Percentiles rank a stretch among this genome's conserved stretches.
These are phyloP conservation scores for Gyrodon lividus DNA, from an alignment of 768 basidiomycete species.

Conservation along the genomic window DNA sequence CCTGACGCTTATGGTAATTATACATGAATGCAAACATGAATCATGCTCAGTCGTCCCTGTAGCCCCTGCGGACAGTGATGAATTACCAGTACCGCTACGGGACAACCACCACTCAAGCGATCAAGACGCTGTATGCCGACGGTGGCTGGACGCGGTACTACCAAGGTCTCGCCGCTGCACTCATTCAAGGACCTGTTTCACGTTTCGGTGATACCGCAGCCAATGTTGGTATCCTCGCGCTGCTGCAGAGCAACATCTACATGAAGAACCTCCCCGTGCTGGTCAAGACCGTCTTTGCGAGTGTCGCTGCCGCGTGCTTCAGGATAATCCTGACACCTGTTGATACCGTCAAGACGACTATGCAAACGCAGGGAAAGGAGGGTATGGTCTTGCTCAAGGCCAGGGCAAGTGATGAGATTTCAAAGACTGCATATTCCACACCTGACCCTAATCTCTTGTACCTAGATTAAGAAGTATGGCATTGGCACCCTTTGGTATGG, in stretches of 20 bases:
- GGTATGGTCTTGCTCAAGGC: constrained; percentile 66
- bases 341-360: constrained; percentile 92
- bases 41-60: neutral
- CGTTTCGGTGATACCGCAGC: constrained; percentile 96
- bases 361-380: constrained; percentile 83
- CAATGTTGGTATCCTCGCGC: constrained; percentile 86
- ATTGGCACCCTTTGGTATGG: constrained; percentile 85
- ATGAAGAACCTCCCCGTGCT: constrained; percentile 60
- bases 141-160: constrained; percentile 87
- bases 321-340: constrained; percentile 91
- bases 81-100: constrained; percentile 95
- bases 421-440: neutral
- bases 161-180: constrained; percentile 81
- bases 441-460: neutral
- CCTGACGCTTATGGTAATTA: constrained; percentile 68
- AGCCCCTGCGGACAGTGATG: constrained; percentile 96
- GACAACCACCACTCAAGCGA: constrained; percentile 66
- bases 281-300: constrained; percentile 79
- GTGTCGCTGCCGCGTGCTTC: constrained; percentile 77
- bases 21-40: neutral
- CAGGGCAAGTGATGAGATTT: constrained; percentile 44
- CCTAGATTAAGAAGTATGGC: constrained; percentile 71
- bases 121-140: constrained; percentile 65
- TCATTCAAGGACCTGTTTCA: constrained; percentile 79
- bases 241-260: constrained; percentile 74